These are phyloP conservation scores for Murraya koenigii DNA, from an alignment of 345 rosid species.

Conservation along the genomic window DNA sequence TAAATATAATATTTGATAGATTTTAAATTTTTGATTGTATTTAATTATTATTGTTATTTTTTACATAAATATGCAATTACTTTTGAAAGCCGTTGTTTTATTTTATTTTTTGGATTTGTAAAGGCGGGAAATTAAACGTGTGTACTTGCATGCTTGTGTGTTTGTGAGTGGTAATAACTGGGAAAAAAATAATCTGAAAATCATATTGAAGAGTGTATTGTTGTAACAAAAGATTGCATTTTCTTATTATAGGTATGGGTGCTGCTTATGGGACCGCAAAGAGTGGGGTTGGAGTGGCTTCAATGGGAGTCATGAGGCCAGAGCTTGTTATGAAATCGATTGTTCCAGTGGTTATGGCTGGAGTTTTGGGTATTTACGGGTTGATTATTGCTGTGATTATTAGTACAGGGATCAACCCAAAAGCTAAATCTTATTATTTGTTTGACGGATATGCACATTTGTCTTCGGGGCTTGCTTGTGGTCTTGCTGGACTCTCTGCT, in stretches of 20 bases:
- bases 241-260: constrained; percentile 32
- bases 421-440: constrained; percentile 25
- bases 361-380: constrained; percentile 43
- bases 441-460: constrained; percentile 46
- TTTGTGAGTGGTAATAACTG: neutral
- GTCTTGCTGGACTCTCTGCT: constrained; percentile 48
- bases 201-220: neutral
- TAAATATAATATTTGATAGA: neutral
- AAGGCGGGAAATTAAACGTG: neutral
- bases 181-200: neutral
- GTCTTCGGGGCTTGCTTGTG: constrained; percentile 44
- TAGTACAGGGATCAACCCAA: constrained; percentile 39
- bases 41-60: neutral
- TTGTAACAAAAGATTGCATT: neutral
- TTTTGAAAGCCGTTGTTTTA: neutral
- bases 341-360: constrained; percentile 50
- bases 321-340: constrained; percentile 46
- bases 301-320: constrained; percentile 47
- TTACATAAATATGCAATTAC: neutral
- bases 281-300: constrained; percentile 46
- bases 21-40: neutral
- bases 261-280: constrained; percentile 43
- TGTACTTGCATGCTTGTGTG: neutral
- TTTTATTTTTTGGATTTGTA: neutral
- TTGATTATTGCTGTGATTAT: constrained; percentile 44